Percentiles rank a stretch among this genome's conserved stretches.
These are phyloP conservation scores for Aspergillus tubingensis DNA, from an alignment of 2,329 filamentous ascomycete genomes.

Conservation along the genomic window DNA sequence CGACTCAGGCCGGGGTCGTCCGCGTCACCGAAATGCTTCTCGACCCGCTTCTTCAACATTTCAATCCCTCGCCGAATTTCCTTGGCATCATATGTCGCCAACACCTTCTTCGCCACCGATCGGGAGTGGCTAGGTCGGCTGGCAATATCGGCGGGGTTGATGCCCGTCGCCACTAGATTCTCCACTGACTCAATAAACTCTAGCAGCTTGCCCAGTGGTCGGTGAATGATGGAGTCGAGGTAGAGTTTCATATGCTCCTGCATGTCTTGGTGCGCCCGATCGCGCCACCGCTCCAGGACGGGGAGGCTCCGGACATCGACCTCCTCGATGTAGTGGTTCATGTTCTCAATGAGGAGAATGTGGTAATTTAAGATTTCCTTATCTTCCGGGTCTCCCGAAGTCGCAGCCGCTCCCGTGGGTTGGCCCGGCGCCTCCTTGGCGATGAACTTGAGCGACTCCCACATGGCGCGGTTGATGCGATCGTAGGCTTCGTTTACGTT, in stretches of 20 bases:
- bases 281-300: slow-evolving; percentile 79
- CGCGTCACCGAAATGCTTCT: slow-evolving; percentile 94
- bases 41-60: slow-evolving; percentile 82
- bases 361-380: slow-evolving; percentile 98
- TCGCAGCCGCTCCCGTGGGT: slow-evolving; percentile 52
- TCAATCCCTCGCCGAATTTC: slow-evolving; percentile 91
- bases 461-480: slow-evolving; percentile 91
- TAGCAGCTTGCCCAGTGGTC: slow-evolving; percentile 84
- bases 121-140: slow-evolving; percentile 81
- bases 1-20: slow-evolving; percentile 70
- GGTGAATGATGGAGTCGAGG: slow-evolving; percentile 80
- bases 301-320: slow-evolving; percentile 73
- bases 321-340: slow-evolving; percentile 96
- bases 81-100: slow-evolving; percentile 76
- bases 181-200: slow-evolving; percentile 92
- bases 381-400: slow-evolving; percentile 72
- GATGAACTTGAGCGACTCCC: slow-evolving; percentile 93
- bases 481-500: slow-evolving; percentile 86
- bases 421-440: slow-evolving; percentile 68
- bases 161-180: slow-evolving; percentile 62
- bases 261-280: slow-evolving; percentile 75
- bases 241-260: slow-evolving; percentile 86
- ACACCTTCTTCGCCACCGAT: slow-evolving; percentile 79
- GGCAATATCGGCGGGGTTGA: slow-evolving; percentile 64
- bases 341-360: slow-evolving; percentile 96